These are phyloP conservation scores for Stachybotrys elegans DNA, from an alignment of 2,329 filamentous ascomycete species.

Conservation along the genomic window DNA sequence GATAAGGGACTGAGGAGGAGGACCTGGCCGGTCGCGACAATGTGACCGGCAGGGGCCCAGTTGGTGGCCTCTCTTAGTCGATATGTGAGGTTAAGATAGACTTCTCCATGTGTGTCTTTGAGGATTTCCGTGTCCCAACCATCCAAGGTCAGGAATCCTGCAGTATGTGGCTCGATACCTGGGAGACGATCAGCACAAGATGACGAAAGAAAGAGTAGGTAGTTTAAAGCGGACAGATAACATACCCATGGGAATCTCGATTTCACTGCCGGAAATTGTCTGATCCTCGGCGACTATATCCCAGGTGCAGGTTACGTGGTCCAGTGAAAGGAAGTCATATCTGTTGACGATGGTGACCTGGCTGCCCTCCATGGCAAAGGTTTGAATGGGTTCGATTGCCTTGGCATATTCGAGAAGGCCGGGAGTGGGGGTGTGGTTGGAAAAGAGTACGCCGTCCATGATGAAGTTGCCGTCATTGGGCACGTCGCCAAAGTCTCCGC, in stretches of 20 bases:
- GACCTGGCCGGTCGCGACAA: constrained; percentile 46
- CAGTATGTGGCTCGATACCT: constrained; percentile 39
- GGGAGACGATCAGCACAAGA: too few relatives aligned
- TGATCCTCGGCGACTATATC: constrained; percentile 34
- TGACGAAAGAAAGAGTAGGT: too few relatives aligned
- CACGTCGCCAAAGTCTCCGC: constrained; percentile 55
- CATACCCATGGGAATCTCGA: constrained; percentile 37
- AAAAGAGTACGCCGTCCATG: constrained; percentile 42
- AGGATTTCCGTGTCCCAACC: too few relatives aligned
- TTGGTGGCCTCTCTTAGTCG: constrained; percentile 32
- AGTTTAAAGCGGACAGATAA: too few relatives aligned
- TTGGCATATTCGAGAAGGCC: constrained; percentile 53
- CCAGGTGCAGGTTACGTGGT: constrained; percentile 43
- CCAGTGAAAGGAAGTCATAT: constrained; percentile 49
- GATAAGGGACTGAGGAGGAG: constrained; percentile 29
- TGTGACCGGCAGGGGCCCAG: constrained; percentile 49
- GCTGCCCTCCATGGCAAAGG: constrained; percentile 36
- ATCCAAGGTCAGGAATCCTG: constrained; percentile 26
- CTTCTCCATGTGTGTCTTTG: constrained; percentile 24
- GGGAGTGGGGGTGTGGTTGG: constrained; percentile 34
- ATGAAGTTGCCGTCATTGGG: constrained; percentile 56
- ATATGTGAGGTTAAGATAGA: constrained; percentile 46
- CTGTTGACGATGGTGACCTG: constrained; percentile 43
- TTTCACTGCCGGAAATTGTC: constrained; percentile 23
- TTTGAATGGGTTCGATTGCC: constrained; percentile 53